These are phyloP conservation scores for Fraxinus anomala DNA, from an alignment of 257 asterid species.

Conservation along the genomic window DNA sequence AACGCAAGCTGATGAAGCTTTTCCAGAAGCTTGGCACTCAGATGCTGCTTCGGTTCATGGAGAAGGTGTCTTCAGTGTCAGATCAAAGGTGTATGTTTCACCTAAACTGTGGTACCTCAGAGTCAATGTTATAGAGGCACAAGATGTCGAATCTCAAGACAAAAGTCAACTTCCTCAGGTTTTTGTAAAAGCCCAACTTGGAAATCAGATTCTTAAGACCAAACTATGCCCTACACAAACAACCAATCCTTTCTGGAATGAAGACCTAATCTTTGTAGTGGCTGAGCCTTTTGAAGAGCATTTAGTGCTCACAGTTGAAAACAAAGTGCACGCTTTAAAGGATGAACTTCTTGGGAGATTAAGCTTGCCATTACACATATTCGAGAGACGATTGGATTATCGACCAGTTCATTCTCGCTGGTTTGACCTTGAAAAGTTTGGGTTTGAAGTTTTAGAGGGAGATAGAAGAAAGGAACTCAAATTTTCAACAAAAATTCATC, in stretches of 20 bases:
- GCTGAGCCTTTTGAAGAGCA: conserved; percentile 27
- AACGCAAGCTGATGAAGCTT: conserved; percentile 28
- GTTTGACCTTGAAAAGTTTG: conserved; percentile 21
- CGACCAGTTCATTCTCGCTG: conserved; percentile 22
- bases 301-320: conserved; percentile 19
- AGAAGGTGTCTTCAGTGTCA: conserved; percentile 22
- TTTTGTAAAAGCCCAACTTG: conserved; percentile 22
- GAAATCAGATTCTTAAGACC: conserved; percentile 21
- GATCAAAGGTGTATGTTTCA: conserved; percentile 25
- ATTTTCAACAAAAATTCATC: conserved; percentile 23
- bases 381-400: conserved; percentile 17
- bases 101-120: conserved; percentile 24
- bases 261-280: conserved; percentile 18
- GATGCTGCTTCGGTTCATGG: conserved; percentile 27
- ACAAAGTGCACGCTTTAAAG: conserved; percentile 7
- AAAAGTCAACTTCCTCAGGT: conserved; percentile 23
- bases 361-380: conserved; percentile 5
- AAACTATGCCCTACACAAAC: conserved; percentile 10
- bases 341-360: conserved; percentile 19
- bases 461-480: conserved; percentile 21
- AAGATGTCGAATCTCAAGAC: conserved; percentile 16
- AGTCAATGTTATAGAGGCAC: conserved; percentile 21
- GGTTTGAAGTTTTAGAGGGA: conserved; percentile 14
- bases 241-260: conserved; percentile 25
- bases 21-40: conserved; percentile 25